Evolutionary conservation across 768 basidiomycete genomes (phyloP).

Genomic region (Mrakia frigida): DNA sequence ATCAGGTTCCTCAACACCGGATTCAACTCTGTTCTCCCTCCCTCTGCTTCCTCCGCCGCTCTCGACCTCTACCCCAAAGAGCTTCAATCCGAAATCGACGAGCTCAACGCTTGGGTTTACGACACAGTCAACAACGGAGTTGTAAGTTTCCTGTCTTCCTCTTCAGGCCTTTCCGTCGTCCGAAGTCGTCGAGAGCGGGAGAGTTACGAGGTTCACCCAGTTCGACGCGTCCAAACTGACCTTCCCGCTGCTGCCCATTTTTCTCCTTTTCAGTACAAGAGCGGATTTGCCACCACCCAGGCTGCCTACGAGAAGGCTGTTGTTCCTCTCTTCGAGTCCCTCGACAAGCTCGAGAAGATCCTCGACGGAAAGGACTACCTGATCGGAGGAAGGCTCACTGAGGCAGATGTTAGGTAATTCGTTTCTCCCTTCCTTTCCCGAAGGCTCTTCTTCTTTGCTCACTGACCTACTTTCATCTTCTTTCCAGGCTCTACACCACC

Average conservation of each 20-base stretch:
- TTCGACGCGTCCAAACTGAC: no score
- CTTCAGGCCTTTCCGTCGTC: neutral
- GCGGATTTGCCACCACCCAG: constrained; percentile 79
- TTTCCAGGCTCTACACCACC: constrained; percentile 79
- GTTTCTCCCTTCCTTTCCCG: neutral
- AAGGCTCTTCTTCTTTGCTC: neutral
- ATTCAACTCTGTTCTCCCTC: constrained; percentile 67
- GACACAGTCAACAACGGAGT: constrained; percentile 58
- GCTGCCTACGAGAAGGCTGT: constrained; percentile 74
- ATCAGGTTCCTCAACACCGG: constrained; percentile 86
- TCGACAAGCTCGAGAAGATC: constrained; percentile 74
- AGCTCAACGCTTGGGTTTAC: constrained; percentile 74
- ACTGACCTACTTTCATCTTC: neutral
- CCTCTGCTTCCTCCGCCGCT: constrained; percentile 52
- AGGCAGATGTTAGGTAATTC: constrained; percentile 47
- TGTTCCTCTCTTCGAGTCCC: constrained; percentile 62
- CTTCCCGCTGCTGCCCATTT: neutral
- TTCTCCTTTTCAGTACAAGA: constrained; percentile 62
- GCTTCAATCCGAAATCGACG: constrained; percentile 70
- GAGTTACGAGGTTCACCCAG: no score
- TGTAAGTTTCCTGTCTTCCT: neutral
- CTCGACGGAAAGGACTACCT: constrained; percentile 75
- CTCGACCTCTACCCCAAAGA: constrained; percentile 71
- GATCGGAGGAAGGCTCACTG: constrained; percentile 74
- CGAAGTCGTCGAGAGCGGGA: no score